phyloP scores from a whole-genome alignment of 306 rosid species.

The Sphenostylis stenocarpa region DNA sequence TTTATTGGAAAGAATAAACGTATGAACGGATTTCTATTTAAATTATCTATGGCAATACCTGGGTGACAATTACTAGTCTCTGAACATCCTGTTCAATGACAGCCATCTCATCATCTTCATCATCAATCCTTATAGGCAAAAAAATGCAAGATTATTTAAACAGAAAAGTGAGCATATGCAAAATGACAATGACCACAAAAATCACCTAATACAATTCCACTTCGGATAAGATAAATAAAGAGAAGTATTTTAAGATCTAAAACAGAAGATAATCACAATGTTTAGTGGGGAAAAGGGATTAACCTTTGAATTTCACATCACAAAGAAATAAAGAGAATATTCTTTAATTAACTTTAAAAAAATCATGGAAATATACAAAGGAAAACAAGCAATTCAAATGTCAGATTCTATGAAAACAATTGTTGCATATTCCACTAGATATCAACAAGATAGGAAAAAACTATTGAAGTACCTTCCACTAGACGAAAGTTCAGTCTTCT shows the following conservation, averaged over 20 bases:
- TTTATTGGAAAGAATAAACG: background rate
- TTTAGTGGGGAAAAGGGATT: background rate
- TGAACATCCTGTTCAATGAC: slow-evolving; percentile 86
- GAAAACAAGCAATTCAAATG: background rate
- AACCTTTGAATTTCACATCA: background rate
- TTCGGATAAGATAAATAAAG: background rate
- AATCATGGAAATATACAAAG: background rate
- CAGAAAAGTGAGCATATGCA: background rate
- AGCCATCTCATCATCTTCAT: slow-evolving; percentile 78
- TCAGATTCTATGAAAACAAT: slow-evolving; percentile 7
- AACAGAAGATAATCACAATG: background rate
- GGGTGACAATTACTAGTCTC: slow-evolving; percentile 90
- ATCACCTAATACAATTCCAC: background rate
- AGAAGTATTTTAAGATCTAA: background rate
- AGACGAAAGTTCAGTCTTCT: slow-evolving; percentile 53
- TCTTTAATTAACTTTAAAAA: background rate
- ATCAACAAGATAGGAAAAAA: slow-evolving; percentile 2
- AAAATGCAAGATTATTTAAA: slow-evolving; percentile 32
- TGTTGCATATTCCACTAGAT: background rate
- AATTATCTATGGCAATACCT: slow-evolving; percentile 54
- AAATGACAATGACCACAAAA: slow-evolving; percentile 13
- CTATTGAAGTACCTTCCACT: slow-evolving; percentile 56
- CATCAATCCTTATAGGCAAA: slow-evolving; percentile 58
- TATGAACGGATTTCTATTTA: background rate
- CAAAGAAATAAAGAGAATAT: background rate